Evolutionary conservation across 23 red algal genomes (phyloP).

Genomic region (Cyanidiococcus yangmingshanensis): DNA sequence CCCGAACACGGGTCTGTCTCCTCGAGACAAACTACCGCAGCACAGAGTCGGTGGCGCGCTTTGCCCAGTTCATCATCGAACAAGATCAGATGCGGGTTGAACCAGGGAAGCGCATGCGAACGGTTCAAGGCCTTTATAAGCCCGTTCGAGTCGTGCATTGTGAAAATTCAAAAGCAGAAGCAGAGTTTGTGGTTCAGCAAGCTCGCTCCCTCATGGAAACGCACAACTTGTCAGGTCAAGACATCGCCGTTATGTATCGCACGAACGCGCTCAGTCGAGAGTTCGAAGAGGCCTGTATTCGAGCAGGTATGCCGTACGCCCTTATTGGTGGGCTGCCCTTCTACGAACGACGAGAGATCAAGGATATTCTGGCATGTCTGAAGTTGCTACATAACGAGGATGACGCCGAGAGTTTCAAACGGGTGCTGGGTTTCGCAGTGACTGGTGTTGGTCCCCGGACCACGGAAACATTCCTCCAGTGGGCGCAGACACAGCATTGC

Average conservation of each 20-base stretch:
- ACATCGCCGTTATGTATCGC: slow-evolving; percentile 58
- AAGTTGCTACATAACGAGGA: slow-evolving; percentile 25
- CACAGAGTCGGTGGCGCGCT: slow-evolving; percentile 31
- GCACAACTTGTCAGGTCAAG: neutral
- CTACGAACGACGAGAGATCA: slow-evolving; percentile 58
- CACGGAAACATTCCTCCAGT: neutral
- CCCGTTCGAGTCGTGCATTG: neutral
- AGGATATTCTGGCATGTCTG: slow-evolving; percentile 53
- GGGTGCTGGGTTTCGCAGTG: slow-evolving; percentile 46
- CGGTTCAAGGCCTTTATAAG: neutral
- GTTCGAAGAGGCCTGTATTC: slow-evolving; percentile 47
- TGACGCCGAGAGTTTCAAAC: slow-evolving; percentile 37
- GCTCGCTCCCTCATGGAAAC: neutral
- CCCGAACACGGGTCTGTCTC: slow-evolving; percentile 12
- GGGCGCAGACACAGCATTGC: neutral
- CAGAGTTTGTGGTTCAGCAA: slow-evolving; percentile 24
- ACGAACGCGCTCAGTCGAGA: slow-evolving; percentile 51
- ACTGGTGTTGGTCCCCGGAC: slow-evolving; percentile 48
- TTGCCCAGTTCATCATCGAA: slow-evolving; percentile 46
- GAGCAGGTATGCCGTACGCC: slow-evolving; percentile 39
- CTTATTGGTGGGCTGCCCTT: slow-evolving; percentile 53
- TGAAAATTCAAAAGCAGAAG: neutral
- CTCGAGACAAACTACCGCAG: slow-evolving; percentile 57
- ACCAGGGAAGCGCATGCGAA: slow-evolving; percentile 4
- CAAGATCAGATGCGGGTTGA: slow-evolving; percentile 17